Evolutionary conservation across 768 basidiomycete species (phyloP).

Genomic region (Phaeotremella fagi): DNA sequence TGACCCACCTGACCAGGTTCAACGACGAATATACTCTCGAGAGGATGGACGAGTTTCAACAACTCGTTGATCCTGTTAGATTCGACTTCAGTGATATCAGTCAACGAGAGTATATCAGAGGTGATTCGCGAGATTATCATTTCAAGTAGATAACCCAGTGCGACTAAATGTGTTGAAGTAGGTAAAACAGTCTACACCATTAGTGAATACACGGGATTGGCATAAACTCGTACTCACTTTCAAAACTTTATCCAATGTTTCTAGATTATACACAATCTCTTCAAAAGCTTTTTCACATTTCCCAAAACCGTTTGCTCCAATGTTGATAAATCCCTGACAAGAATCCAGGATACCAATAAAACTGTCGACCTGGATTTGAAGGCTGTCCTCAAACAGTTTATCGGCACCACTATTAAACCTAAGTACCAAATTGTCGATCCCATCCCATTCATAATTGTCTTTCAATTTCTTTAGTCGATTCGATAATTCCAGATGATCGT

Average conservation of each 20-base stretch:
- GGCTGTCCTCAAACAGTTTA: slow-evolving; percentile 64
- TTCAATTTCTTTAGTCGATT: slow-evolving; percentile 49
- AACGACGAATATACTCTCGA: slow-evolving; percentile 68
- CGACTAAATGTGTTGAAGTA: slow-evolving; percentile 67
- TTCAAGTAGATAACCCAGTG: slow-evolving; percentile 67
- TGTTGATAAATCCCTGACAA: slow-evolving; percentile 61
- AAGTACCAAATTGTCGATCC: slow-evolving; percentile 54
- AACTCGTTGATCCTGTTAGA: slow-evolving; percentile 77
- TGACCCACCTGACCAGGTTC: not conserved
- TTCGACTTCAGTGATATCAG: slow-evolving; percentile 83
- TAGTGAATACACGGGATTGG: not conserved
- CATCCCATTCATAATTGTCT: slow-evolving; percentile 5
- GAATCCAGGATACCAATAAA: slow-evolving; percentile 3
- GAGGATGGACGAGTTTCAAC: slow-evolving; percentile 67
- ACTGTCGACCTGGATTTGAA: slow-evolving; percentile 55
- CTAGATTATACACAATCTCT: slow-evolving; percentile 61
- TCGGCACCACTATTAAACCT: slow-evolving; percentile 59
- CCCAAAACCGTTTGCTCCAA: slow-evolving; percentile 68
- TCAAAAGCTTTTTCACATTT: slow-evolving; percentile 68
- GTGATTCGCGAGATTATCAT: slow-evolving; percentile 64
- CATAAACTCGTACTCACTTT: slow-evolving; percentile 56
- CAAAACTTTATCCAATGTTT: slow-evolving; percentile 60
- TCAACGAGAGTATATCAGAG: slow-evolving; percentile 65
- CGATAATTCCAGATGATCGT: slow-evolving; percentile 68
- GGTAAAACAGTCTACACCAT: slow-evolving; percentile 59